phyloP scores from a whole-genome alignment of 371 early-diverging fungal species.

The Mucor piriformis region DNA sequence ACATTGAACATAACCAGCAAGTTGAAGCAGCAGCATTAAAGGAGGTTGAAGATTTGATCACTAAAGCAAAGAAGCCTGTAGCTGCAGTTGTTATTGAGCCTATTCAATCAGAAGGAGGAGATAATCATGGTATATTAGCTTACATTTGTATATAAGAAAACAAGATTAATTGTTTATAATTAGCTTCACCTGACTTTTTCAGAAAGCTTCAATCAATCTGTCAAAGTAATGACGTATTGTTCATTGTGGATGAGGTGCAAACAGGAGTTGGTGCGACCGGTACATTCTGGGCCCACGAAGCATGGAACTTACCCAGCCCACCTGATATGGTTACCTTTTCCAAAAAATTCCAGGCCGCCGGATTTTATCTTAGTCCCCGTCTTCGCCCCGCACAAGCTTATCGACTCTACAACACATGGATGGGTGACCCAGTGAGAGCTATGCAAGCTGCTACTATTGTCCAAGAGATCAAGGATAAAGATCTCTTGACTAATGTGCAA shows the following conservation, averaged over 20 bases:
- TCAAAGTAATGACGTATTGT: slow-evolving; percentile 60
- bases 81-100: slow-evolving; percentile 85
- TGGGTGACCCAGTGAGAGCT: slow-evolving; percentile 75
- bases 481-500: slow-evolving; percentile 57
- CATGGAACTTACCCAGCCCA: slow-evolving; percentile 65
- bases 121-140: slow-evolving; percentile 56
- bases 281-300: slow-evolving; percentile 79
- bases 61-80: slow-evolving; percentile 54
- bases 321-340: slow-evolving; percentile 82
- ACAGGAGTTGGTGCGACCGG: slow-evolving; percentile 87
- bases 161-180: background rate
- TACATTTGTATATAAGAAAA: background rate
- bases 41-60: slow-evolving; percentile 55
- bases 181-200: slow-evolving; percentile 72
- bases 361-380: slow-evolving; percentile 63
- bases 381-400: slow-evolving; percentile 65
- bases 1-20: slow-evolving; percentile 54
- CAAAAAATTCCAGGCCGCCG: slow-evolving; percentile 80
- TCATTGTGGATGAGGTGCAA: slow-evolving; percentile 88
- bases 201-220: slow-evolving; percentile 68
- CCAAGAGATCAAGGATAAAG: slow-evolving; percentile 55
- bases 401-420: slow-evolving; percentile 78
- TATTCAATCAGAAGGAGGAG: slow-evolving; percentile 87
- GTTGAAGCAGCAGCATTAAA: slow-evolving; percentile 62
- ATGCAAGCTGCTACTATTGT: slow-evolving; percentile 71